Percentiles rank a stretch among this genome's conserved stretches.
phyloP scores from a whole-genome alignment of 2,329 filamentous ascomycete genomes.

The Pseudogymnoascus pannorum region DNA sequence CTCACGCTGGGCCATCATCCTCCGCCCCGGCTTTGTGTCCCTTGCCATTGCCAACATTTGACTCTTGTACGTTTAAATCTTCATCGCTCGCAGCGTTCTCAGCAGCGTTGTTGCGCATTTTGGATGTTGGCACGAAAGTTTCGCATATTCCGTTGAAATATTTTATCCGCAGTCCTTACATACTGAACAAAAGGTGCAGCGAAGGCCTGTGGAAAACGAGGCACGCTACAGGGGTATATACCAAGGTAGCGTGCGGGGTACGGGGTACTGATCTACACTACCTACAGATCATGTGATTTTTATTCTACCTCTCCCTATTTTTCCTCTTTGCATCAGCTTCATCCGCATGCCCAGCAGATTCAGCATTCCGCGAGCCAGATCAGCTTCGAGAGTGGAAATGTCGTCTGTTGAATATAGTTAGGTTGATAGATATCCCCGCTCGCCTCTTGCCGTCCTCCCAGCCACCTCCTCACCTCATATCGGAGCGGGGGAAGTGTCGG shows the following conservation, averaged over 20 bases:
- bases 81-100: background rate
- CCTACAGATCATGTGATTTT: background rate
- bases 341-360: background rate
- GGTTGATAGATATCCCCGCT: background rate
- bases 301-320: background rate
- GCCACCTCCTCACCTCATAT: background rate
- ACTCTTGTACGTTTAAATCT: background rate
- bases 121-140: background rate
- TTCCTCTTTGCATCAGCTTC: background rate
- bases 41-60: conserved; percentile 4
- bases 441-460: background rate
- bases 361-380: background rate
- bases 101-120: background rate
- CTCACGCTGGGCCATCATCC: conserved; percentile 14
- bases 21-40: conserved; percentile 4
- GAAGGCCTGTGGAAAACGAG: background rate
- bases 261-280: background rate
- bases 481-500: background rate
- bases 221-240: background rate
- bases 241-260: background rate
- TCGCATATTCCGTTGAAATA: background rate
- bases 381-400: background rate
- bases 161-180: background rate
- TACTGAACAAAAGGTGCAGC: background rate
- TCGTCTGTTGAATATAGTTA: background rate